Conservation (phyloP, 495 filamentous ascomycete genomes). For the Copromyces sp. region DNA sequence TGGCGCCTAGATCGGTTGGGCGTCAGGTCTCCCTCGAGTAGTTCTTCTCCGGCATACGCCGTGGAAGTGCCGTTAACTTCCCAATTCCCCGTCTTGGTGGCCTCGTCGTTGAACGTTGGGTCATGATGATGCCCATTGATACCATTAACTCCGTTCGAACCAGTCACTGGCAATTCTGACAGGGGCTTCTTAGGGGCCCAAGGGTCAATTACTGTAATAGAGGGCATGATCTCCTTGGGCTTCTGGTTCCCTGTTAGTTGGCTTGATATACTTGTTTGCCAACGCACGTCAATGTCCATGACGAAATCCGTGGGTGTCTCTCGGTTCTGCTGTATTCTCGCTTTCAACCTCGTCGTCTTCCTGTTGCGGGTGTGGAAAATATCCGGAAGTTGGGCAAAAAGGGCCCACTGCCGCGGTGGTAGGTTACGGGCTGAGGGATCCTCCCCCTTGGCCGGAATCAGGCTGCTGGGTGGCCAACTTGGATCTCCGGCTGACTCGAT, state of each 20-base stretch:
- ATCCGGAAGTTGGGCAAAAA: constrained; percentile 30
- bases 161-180: constrained; percentile 14
- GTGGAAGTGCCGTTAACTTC: constrained; percentile 1
- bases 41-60: neutral
- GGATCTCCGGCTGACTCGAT: constrained; percentile 35
- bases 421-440: constrained; percentile 13
- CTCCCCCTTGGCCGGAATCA: constrained; percentile 20
- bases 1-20: constrained; percentile 30
- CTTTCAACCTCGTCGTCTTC: constrained; percentile 25
- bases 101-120: constrained; percentile 13
- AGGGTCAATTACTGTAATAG: constrained; percentile 19
- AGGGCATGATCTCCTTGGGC: constrained; percentile 20
- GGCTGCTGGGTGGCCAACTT: constrained; percentile 39
- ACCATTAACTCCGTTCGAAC: constrained; percentile 18
- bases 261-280: constrained; percentile 25
- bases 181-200: constrained; percentile 20
- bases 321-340: constrained; percentile 23
- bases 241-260: constrained; percentile 10
- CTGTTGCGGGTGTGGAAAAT: constrained; percentile 28
- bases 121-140: constrained; percentile 12
- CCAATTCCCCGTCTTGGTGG: constrained; percentile 17
- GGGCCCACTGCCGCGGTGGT: constrained; percentile 26
- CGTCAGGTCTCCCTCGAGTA: constrained; percentile 18
- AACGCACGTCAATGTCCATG: constrained; percentile 39
- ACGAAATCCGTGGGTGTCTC: constrained; percentile 25